Percentiles rank a stretch among this genome's conserved stretches.
phyloP scores from a whole-genome alignment of 768 basidiomycete species.

The Cubamyces lactineus region DNA sequence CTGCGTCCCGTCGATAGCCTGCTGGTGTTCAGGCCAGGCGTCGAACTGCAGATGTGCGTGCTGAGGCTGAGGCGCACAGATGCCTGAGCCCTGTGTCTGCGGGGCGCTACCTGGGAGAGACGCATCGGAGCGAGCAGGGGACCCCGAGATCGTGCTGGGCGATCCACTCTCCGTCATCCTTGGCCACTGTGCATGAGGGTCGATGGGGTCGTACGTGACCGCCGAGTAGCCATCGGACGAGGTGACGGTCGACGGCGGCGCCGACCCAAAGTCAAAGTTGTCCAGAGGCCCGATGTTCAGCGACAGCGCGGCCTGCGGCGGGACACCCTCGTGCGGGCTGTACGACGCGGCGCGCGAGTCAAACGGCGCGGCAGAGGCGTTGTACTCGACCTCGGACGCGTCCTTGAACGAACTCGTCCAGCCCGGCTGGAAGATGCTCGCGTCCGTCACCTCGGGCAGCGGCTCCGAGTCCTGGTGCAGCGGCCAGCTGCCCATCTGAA shows the following conservation, averaged over 20 bases:
- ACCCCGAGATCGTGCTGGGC: constrained; percentile 22
- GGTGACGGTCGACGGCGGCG: constrained; percentile 8
- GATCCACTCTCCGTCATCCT: constrained; percentile 19
- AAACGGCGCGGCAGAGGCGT: neutral
- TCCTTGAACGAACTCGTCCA: constrained; percentile 25
- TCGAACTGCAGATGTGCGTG: constrained; percentile 22
- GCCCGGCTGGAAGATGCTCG: constrained; percentile 27
- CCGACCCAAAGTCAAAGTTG: constrained; percentile 18
- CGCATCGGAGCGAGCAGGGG: constrained; percentile 20
- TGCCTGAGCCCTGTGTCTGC: neutral
- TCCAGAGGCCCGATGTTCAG: constrained; percentile 25
- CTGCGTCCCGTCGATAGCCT: neutral
- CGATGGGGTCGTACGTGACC: constrained; percentile 11
- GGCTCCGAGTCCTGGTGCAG: constrained; percentile 50
- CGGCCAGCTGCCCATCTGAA: constrained; percentile 19
- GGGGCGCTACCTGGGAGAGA: constrained; percentile 10
- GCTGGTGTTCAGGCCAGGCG: constrained; percentile 7
- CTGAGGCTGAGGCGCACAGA: constrained; percentile 29
- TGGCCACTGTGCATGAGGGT: constrained; percentile 20
- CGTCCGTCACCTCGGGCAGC: constrained; percentile 45
- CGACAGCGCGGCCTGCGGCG: constrained; percentile 12
- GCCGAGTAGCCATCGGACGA: constrained; percentile 16
- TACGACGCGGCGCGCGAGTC: constrained; percentile 9
- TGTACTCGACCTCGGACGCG: neutral
- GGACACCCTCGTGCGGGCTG: constrained; percentile 9